A percentile compares a stretch with the other conserved stretches of the same genome.
Evolutionary conservation across 305 asterid genomes (phyloP).

Genomic region (Fraxinus sp.): DNA sequence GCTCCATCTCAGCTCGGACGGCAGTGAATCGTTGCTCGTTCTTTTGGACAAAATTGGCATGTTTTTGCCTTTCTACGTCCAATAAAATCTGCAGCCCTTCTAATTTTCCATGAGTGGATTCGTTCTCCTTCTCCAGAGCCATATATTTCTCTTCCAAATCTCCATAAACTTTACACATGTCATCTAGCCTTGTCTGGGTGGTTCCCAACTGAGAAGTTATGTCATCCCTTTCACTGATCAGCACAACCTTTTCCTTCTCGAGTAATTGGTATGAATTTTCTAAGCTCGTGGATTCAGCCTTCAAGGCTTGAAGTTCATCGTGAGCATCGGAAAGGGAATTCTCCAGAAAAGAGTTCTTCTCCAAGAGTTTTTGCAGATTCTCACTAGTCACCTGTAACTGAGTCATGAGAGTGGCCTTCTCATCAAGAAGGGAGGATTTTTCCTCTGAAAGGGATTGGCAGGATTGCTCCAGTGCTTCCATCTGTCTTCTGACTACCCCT

Average conservation of each 20-base stretch:
- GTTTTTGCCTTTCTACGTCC: constrained; percentile 61
- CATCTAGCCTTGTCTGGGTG: constrained; percentile 48
- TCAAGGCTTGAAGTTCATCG: constrained; percentile 60
- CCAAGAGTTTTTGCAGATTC: constrained; percentile 62
- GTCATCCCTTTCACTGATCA: constrained; percentile 56
- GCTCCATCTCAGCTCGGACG: constrained; percentile 45
- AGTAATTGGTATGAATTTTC: constrained; percentile 81
- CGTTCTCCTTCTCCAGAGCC: constrained; percentile 70
- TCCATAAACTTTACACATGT: constrained; percentile 52
- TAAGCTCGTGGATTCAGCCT: constrained; percentile 56
- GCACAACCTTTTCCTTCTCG: constrained; percentile 63
- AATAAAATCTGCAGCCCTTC: constrained; percentile 61
- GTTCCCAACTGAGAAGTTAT: constrained; percentile 58
- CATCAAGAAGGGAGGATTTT: constrained; percentile 63
- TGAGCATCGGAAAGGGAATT: constrained; percentile 63
- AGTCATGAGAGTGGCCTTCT: constrained; percentile 48
- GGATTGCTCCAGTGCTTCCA: constrained; percentile 59
- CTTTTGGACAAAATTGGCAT: constrained; percentile 42
- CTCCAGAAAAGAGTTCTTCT: constrained; percentile 64
- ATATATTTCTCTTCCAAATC: constrained; percentile 61
- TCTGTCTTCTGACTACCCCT: constrained; percentile 71
- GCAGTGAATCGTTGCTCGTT: constrained; percentile 42
- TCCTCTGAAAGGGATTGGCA: constrained; percentile 64
- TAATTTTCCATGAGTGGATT: constrained; percentile 49
- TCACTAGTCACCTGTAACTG: constrained; percentile 62